phyloP scores from a whole-genome alignment of 148 eudicot species.

The Rhododendron ovatum region DNA sequence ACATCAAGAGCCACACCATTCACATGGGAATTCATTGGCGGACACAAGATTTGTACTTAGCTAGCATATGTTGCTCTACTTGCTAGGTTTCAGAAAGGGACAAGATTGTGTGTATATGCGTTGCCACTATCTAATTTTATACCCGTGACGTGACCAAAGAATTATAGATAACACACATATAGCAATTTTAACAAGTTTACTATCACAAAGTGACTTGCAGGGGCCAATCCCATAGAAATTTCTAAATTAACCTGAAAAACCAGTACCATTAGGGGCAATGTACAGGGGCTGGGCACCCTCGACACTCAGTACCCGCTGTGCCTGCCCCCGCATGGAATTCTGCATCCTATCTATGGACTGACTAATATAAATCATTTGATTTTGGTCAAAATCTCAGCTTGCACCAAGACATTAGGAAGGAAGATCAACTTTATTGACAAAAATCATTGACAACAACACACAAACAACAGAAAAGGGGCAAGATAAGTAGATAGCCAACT shows the following conservation, averaged over 20 bases:
- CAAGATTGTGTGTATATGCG: neutral
- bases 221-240: neutral
- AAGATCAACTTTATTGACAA: neutral
- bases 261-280: neutral
- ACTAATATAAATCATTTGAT: neutral
- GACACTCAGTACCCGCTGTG: neutral
- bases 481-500: neutral
- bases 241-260: neutral
- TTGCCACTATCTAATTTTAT: neutral
- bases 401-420: neutral
- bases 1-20: neutral
- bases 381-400: neutral
- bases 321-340: neutral
- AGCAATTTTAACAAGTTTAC: too few relatives aligned
- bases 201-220: neutral
- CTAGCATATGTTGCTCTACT: neutral
- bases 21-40: neutral
- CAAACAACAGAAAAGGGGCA: neutral
- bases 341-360: neutral
- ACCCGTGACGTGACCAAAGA: neutral
- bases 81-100: neutral
- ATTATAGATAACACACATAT: neutral
- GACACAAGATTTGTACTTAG: neutral
- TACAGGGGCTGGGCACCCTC: neutral
- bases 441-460: neutral